Evolutionary conservation across 2,329 filamentous ascomycete genomes (phyloP).

Genomic region (Helminthosporium solani): DNA sequence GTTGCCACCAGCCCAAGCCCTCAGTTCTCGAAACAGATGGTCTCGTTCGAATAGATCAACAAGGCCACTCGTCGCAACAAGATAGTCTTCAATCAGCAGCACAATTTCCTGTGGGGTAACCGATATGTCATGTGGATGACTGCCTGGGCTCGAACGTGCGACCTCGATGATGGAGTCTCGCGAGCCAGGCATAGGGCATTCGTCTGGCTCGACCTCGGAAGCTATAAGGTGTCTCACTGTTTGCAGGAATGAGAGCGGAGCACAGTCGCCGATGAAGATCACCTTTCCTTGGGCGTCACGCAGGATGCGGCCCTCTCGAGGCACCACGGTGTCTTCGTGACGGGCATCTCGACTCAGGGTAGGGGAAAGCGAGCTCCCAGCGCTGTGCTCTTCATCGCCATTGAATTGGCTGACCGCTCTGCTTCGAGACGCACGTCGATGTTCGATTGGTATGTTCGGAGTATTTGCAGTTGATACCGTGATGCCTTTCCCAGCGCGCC

Average conservation of each 20-base stretch:
- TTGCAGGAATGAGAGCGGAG: constrained; percentile 55
- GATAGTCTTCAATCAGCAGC: constrained; percentile 45
- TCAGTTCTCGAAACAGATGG: constrained; percentile 31
- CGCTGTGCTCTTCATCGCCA: not conserved
- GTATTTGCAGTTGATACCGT: constrained; percentile 35
- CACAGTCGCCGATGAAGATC: constrained; percentile 57
- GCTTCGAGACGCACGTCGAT: not conserved
- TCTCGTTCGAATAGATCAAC: constrained; percentile 51
- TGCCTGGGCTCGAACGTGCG: constrained; percentile 23
- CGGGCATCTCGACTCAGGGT: constrained; percentile 34
- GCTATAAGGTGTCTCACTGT: constrained; percentile 54
- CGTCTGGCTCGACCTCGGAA: constrained; percentile 31
- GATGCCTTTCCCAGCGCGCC: constrained; percentile 25
- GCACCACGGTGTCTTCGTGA: constrained; percentile 46
- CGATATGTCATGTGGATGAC: constrained; percentile 16
- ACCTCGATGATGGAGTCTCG: constrained; percentile 37
- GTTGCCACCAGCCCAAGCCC: constrained; percentile 23
- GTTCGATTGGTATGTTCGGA: constrained; percentile 13
- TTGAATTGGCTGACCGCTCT: constrained; percentile 9
- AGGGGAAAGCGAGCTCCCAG: constrained; percentile 20
- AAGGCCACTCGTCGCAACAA: constrained; percentile 50
- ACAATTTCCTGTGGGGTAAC: constrained; percentile 45
- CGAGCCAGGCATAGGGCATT: constrained; percentile 21
- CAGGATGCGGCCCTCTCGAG: constrained; percentile 49
- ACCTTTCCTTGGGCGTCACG: constrained; percentile 56